These are phyloP conservation scores for Xylaria nigripes DNA, from an alignment of 495 filamentous ascomycete species.

Conservation along the genomic window DNA sequence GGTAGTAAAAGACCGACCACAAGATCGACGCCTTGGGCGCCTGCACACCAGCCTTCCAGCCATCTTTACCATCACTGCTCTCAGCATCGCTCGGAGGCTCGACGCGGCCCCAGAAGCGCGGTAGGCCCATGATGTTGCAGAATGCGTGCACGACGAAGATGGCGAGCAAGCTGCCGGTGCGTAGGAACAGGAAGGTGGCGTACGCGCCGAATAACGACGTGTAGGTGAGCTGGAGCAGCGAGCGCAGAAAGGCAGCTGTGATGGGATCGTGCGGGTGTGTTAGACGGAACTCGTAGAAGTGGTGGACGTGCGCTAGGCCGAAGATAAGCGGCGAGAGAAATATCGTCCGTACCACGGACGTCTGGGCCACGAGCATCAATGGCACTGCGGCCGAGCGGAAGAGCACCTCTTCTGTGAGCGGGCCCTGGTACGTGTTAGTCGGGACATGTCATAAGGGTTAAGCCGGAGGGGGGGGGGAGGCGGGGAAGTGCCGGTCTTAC, in stretches of 20 bases:
- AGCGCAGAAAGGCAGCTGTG: slow-evolving; percentile 53
- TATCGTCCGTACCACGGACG: slow-evolving; percentile 51
- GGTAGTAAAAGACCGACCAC: slow-evolving; percentile 76
- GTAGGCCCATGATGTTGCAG: slow-evolving; percentile 87
- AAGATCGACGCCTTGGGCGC: slow-evolving; percentile 19
- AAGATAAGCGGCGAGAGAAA: slow-evolving; percentile 84
- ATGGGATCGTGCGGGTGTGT: slow-evolving; percentile 64
- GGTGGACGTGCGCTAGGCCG: slow-evolving; percentile 89
- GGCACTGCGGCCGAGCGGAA: slow-evolving; percentile 82
- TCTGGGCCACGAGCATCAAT: slow-evolving; percentile 66
- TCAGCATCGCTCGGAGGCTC: slow-evolving; percentile 29
- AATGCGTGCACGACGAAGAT: slow-evolving; percentile 73
- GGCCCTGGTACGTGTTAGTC: slow-evolving; percentile 50
- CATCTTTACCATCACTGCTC: slow-evolving; percentile 8
- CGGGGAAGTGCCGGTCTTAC: slow-evolving; percentile 27
- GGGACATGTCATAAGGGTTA: neutral
- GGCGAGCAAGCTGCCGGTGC: slow-evolving; percentile 70
- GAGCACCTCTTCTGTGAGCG: slow-evolving; percentile 85
- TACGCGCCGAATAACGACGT: slow-evolving; percentile 90
- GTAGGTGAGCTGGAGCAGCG: slow-evolving; percentile 80
- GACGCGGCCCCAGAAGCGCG: slow-evolving; percentile 76
- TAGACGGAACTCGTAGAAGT: slow-evolving; percentile 89
- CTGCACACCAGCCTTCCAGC: neutral
- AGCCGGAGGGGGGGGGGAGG: neutral
- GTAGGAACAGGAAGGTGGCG: slow-evolving; percentile 83